phyloP scores from a whole-genome alignment of 495 filamentous ascomycete species.

The Umbilicaria muhlenbergii region DNA sequence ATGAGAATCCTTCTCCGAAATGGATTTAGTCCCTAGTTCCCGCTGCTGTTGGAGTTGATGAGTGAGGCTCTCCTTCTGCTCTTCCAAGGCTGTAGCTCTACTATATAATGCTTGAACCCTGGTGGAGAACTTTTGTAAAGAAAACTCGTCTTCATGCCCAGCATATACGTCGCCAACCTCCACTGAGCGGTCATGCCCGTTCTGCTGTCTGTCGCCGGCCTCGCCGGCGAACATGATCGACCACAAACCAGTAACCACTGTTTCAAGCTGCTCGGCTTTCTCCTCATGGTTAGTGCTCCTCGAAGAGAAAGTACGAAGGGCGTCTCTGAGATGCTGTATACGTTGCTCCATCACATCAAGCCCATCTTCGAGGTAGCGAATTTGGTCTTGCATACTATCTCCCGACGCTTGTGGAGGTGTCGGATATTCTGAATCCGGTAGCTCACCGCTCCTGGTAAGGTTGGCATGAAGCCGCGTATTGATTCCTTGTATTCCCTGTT shows the following conservation, averaged over 20 bases:
- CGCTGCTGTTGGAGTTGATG: constrained; percentile 87
- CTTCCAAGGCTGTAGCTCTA: constrained; percentile 40
- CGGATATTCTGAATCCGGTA: constrained; percentile 27
- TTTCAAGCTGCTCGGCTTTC: constrained; percentile 38
- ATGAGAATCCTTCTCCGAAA: constrained; percentile 38
- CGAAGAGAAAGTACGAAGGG: constrained; percentile 2
- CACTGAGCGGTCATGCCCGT: constrained; percentile 30
- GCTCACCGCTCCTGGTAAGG: constrained; percentile 29
- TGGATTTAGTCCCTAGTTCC: constrained; percentile 60
- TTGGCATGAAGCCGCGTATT: constrained; percentile 36
- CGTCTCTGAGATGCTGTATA: constrained; percentile 16
- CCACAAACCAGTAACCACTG: constrained; percentile 54
- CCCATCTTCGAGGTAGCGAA: constrained; percentile 32
- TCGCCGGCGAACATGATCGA: constrained; percentile 51
- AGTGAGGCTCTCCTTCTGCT: constrained; percentile 71
- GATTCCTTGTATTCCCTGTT: constrained; percentile 32
- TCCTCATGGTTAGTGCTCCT: constrained; percentile 12
- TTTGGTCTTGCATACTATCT: constrained; percentile 31
- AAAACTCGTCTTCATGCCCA: constrained; percentile 42
- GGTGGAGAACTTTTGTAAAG: constrained; percentile 48
- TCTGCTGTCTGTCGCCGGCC: constrained; percentile 38
- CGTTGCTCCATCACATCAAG: constrained; percentile 22
- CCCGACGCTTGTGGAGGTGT: constrained; percentile 30
- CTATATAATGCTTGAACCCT: constrained; percentile 64
- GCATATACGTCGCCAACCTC: constrained; percentile 19